Evolutionary conservation across 768 basidiomycete genomes (phyloP), one percentile per base, ranked within the genome.

Genomic region (Tephrocybe sp.): DNA sequence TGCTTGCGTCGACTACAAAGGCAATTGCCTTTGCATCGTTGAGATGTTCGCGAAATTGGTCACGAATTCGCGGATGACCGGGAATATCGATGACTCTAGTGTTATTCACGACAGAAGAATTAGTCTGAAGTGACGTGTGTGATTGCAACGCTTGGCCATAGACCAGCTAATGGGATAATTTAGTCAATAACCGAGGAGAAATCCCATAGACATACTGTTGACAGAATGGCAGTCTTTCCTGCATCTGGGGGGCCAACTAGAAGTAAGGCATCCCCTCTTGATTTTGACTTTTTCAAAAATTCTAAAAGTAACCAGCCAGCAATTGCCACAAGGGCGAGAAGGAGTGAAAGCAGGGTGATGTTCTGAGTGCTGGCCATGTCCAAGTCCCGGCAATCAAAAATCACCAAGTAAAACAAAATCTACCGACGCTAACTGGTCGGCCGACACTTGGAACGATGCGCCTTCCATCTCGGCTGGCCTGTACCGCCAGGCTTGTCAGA

Each of bases 1-100:
- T 87, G 60, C 81, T 87, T 6, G 86, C 77, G 64, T 93, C 91
- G 1, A 92, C 87, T 1, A 92, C 85, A 61, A 93, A 93, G 4
- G 78, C 83, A 23, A 93, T 65, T 2, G 73, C 83, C 58, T 82
- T 85, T 1, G 88, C 79, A 31, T 81, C 75, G 4, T 70, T 52
- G 17, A 93, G 64, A 58, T 85, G 68, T 36, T 91, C 88, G 42
- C 68, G 70, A 62, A 90, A 88, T 60, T 90, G 87, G 59, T 79
- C 79, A 26, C 89, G 70, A 49, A 93, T 77, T 36, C 91, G 79
- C 9, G 90, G 87, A 64, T 93, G 91, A n/a, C 91, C 91, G 7
- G 91, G 91, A 36, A 93, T 68, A 65, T 93, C 91, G 14, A 91
- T 71, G 11, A 88, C 67, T 35, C 73, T 78, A 39, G 87, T 62